phyloP scores from a whole-genome alignment of 2,329 filamentous ascomycete species.

The Beauveria bassiana region DNA sequence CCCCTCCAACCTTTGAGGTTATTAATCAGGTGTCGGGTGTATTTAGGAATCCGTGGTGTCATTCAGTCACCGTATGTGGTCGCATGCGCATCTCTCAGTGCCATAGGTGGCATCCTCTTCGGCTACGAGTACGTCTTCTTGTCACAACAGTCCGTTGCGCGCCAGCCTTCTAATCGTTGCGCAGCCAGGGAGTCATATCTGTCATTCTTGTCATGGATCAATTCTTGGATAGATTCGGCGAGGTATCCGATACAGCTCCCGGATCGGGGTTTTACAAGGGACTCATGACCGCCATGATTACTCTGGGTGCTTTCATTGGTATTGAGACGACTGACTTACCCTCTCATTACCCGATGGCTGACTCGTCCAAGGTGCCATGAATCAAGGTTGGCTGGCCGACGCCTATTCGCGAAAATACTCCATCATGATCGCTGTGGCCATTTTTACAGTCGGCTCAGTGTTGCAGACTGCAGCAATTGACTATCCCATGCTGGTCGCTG shows the following conservation, averaged over 20 bases:
- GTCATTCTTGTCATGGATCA: conserved; percentile 30
- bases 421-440: background rate
- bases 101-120: background rate
- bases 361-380: background rate
- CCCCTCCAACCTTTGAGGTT: background rate
- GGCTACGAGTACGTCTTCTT: background rate
- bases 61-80: background rate
- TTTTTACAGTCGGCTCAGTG: conserved; percentile 31
- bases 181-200: conserved; percentile 32
- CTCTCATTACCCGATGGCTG: background rate
- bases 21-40: background rate
- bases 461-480: conserved; percentile 34
- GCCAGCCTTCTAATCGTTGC: background rate
- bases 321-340: background rate
- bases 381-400: background rate
- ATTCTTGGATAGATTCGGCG: conserved; percentile 25
- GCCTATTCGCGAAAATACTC: background rate
- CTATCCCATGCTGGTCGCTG: conserved; percentile 34
- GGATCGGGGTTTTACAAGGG: background rate
- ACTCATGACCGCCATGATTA: background rate
- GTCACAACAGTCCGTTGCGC: background rate
- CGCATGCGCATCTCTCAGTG: background rate
- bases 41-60: background rate
- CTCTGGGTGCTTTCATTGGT: background rate
- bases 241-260: conserved; percentile 25